Percentiles rank a stretch among this genome's conserved stretches.
Evolutionary conservation across 768 basidiomycete species (phyloP).

Genomic region (Leccinum variicolor): DNA sequence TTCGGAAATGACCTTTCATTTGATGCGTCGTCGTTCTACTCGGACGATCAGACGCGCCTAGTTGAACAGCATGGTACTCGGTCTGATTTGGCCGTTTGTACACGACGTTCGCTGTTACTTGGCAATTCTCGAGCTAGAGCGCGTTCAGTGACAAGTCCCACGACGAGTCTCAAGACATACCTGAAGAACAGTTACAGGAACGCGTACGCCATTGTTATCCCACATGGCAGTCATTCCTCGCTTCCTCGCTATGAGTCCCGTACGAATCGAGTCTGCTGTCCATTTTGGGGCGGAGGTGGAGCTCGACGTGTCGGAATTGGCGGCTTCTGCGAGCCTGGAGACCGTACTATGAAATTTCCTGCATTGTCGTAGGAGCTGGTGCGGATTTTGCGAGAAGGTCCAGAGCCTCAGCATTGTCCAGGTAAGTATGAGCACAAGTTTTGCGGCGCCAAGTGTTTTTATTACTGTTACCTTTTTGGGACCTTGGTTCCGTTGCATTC

Average conservation of each 20-base stretch:
- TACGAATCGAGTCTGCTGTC: constrained; percentile 82
- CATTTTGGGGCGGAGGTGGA: constrained; percentile 52
- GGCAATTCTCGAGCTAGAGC: constrained; percentile 76
- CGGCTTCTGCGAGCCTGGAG: constrained; percentile 27
- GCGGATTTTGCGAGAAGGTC: constrained; percentile 40
- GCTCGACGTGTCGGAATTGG: constrained; percentile 16
- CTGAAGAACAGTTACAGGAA: constrained; percentile 94
- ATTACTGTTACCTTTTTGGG: constrained; percentile 20
- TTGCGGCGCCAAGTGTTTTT: not conserved
- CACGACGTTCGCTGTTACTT: constrained; percentile 78
- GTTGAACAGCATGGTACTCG: constrained; percentile 89
- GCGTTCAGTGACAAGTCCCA: constrained; percentile 11
- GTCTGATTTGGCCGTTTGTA: constrained; percentile 62
- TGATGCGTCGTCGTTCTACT: constrained; percentile 69
- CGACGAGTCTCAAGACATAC: constrained; percentile 40
- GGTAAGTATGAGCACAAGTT: constrained; percentile 12
- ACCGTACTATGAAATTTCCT: constrained; percentile 47
- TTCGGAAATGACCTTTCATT: constrained; percentile 88
- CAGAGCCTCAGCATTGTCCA: constrained; percentile 51
- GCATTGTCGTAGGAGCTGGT: constrained; percentile 29
- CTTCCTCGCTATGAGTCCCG: constrained; percentile 92
- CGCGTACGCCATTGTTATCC: constrained; percentile 82
- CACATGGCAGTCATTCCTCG: constrained; percentile 94
- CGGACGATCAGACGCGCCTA: constrained; percentile 78
- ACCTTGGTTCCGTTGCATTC: constrained; percentile 23